A percentile compares a stretch with the other conserved stretches of the same genome.
These are phyloP conservation scores for Hemileccinum impolitum DNA, from an alignment of 768 basidiomycete species.

Conservation along the genomic window DNA sequence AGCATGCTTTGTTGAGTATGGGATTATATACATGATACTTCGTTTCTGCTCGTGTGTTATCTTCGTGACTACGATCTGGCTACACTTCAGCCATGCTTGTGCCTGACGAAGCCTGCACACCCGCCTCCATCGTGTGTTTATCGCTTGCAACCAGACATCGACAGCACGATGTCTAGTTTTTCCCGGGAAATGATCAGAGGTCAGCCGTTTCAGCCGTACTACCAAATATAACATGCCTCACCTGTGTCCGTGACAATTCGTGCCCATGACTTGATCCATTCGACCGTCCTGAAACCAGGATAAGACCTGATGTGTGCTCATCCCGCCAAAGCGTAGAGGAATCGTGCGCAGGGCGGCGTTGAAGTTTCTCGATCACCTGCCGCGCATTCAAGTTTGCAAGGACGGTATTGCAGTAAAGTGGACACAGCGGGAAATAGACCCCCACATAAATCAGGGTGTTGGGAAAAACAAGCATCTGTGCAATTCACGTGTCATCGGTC, in stretches of 20 bases:
- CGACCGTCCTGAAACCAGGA: neutral
- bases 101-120: slow-evolving; percentile 9
- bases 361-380: slow-evolving; percentile 13
- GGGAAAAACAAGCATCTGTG: slow-evolving; percentile 12
- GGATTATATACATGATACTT: neutral
- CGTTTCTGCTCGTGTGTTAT: neutral
- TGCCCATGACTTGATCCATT: neutral
- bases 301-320: neutral
- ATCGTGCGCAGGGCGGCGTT: neutral
- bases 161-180: neutral
- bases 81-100: neutral
- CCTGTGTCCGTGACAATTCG: slow-evolving; percentile 1
- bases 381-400: slow-evolving; percentile 32
- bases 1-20: neutral
- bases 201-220: neutral
- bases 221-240: neutral
- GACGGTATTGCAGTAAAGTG: slow-evolving; percentile 32
- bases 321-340: slow-evolving; percentile 9
- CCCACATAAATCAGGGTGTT: slow-evolving; percentile 16
- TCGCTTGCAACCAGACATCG: neutral
- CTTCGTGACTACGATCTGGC: neutral
- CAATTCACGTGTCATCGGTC: neutral
- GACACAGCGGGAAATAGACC: slow-evolving; percentile 29
- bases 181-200: too few species aligned
- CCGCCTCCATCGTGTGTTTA: neutral